These are phyloP conservation scores for Phalaenopsis aphrodite DNA, from an alignment of 106 monocot genomes.

Conservation along the genomic window DNA sequence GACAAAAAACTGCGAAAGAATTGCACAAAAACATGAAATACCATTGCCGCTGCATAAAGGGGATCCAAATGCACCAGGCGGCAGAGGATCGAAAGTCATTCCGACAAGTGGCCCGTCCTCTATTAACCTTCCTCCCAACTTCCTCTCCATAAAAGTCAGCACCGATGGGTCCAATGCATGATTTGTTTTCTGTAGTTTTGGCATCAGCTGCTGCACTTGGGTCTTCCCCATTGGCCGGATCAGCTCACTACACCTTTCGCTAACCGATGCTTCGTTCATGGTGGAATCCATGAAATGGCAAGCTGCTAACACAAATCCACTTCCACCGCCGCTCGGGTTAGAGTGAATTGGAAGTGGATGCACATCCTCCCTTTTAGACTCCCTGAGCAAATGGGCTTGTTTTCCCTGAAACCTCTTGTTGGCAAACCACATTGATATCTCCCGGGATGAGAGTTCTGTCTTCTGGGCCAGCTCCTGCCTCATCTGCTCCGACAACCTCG, in stretches of 20 bases:
- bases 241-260: background rate
- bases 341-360: background rate
- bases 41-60: background rate
- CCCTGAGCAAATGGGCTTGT: background rate
- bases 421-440: constrained; percentile 8
- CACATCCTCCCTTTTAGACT: background rate
- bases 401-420: constrained; percentile 3
- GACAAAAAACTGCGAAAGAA: background rate
- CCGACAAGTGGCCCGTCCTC: background rate
- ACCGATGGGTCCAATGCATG: background rate
- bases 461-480: background rate
- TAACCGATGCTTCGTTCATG: background rate
- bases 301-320: background rate
- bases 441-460: background rate
- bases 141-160: constrained; percentile 3
- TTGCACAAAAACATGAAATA: background rate
- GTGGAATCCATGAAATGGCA: background rate
- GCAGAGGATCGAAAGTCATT: background rate
- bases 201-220: background rate
- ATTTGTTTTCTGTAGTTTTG: background rate
- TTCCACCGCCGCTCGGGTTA: background rate
- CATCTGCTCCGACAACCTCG: background rate
- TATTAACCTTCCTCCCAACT: background rate
- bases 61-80: background rate
- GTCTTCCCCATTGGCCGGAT: background rate